These are phyloP conservation scores for Pyrenochaeta sp. DNA, from an alignment of 2,329 filamentous ascomycete genomes.

Conservation along the genomic window DNA sequence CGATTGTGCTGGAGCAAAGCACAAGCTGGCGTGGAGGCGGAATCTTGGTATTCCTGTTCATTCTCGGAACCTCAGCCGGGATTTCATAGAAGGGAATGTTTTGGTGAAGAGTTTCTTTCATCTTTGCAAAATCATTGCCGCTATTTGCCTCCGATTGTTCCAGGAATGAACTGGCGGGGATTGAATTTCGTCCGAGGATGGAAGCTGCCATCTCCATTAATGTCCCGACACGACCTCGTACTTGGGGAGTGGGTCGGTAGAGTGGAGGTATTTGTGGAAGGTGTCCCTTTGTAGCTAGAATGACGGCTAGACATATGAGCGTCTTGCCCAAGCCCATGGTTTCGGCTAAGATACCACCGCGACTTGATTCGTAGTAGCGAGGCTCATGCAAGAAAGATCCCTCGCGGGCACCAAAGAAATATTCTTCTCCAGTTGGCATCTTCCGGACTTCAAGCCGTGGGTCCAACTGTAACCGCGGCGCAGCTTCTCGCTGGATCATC, in stretches of 20 bases:
- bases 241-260: constrained; percentile 56
- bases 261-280: constrained; percentile 70
- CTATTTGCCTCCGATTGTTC: constrained; percentile 53
- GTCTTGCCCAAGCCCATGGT: constrained; percentile 86
- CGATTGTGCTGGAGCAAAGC: constrained; percentile 73
- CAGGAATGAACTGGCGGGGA: constrained; percentile 75
- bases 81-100: constrained; percentile 51
- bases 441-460: constrained; percentile 70
- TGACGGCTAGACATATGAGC: constrained; percentile 75
- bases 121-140: constrained; percentile 42
- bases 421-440: constrained; percentile 68
- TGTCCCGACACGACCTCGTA: constrained; percentile 63
- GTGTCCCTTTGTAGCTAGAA: constrained; percentile 77
- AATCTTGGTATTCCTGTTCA: constrained; percentile 51
- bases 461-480: constrained; percentile 71
- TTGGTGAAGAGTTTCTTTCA: constrained; percentile 40
- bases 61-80: constrained; percentile 47
- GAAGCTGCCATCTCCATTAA: constrained; percentile 80
- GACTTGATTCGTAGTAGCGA: constrained; percentile 73
- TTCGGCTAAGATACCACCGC: constrained; percentile 81
- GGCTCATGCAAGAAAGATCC: constrained; percentile 70
- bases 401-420: constrained; percentile 74
- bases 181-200: constrained; percentile 68
- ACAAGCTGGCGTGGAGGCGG: constrained; percentile 61
- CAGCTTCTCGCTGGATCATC: constrained; percentile 83